Evolutionary conservation across 768 basidiomycete species (phyloP).

Genomic region (Phylloporus sp.): DNA sequence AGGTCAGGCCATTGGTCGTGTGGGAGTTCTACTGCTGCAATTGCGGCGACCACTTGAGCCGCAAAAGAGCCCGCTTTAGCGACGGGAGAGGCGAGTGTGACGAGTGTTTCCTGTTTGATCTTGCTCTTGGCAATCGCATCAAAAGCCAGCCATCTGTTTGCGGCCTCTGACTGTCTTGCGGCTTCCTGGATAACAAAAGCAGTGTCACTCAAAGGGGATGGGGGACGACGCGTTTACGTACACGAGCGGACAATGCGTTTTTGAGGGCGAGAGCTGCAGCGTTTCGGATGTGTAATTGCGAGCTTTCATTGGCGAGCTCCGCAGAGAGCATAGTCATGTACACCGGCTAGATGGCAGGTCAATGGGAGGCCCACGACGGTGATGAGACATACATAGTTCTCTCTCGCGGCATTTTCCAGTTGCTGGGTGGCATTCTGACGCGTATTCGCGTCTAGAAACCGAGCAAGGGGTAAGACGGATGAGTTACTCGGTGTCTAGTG

Average conservation of each 20-base stretch:
- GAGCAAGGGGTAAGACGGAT: conserved; percentile 19
- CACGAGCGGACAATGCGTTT: conserved; percentile 88
- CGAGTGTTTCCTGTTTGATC: conserved; percentile 85
- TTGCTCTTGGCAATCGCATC: conserved; percentile 62
- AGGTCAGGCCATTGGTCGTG: conserved; percentile 85
- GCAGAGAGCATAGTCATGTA: conserved; percentile 90
- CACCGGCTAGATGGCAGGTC: conserved; percentile 57
- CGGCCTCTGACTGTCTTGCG: conserved; percentile 69
- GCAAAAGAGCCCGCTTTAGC: conserved; percentile 80
- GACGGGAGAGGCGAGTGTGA: conserved; percentile 71
- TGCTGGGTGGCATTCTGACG: conserved; percentile 90
- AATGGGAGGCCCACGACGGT: conserved; percentile 1
- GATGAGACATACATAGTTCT: conserved; percentile 77
- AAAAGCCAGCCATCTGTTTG: conserved; percentile 80
- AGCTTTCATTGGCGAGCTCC: conserved; percentile 76
- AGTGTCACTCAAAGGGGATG: conserved; percentile 12
- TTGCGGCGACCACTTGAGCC: conserved; percentile 90
- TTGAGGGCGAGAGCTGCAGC: conserved; percentile 97
- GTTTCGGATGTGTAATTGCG: conserved; percentile 73
- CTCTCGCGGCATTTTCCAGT: conserved; percentile 79
- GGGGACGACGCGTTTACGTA: conserved; percentile 43
- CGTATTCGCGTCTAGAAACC: conserved; percentile 69
- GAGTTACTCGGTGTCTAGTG: conserved; percentile 35
- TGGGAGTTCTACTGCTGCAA: conserved; percentile 91
- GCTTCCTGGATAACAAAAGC: conserved; percentile 52